Conservation (phyloP, 495 filamentous ascomycete species). For the Stereocaulon alpinum region DNA sequence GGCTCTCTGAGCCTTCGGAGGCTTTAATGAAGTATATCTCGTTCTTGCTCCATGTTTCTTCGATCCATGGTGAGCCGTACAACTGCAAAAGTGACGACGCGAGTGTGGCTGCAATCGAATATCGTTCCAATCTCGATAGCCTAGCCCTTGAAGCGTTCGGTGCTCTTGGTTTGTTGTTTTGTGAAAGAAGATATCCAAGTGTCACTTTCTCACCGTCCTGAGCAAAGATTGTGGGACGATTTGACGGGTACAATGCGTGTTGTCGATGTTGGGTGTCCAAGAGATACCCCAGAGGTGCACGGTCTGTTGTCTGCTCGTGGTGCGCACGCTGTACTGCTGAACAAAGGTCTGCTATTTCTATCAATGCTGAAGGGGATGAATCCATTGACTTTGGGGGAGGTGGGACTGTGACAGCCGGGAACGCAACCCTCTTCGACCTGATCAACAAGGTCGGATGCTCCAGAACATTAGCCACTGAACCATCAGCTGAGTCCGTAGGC, state of each 20-base stretch:
- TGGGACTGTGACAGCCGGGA: too few species aligned
- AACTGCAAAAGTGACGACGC: slow-evolving; percentile 14
- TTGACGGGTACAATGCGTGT: background rate
- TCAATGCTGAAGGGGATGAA: too few species aligned
- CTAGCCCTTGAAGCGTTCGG: too few species aligned
- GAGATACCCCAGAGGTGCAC: background rate
- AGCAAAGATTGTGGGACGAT: background rate
- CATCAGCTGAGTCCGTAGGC: too few species aligned
- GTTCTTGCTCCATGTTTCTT: slow-evolving; percentile 8
- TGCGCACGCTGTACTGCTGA: background rate
- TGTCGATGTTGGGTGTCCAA: background rate
- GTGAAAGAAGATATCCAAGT: background rate
- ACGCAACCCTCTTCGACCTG: too few species aligned
- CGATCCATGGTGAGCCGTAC: slow-evolving; percentile 9
- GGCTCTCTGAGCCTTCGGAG: background rate
- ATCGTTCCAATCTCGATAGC: background rate
- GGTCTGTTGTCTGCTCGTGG: background rate
- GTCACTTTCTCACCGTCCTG: background rate
- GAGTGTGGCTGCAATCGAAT: slow-evolving; percentile 9
- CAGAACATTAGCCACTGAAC: too few species aligned
- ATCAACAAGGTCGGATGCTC: too few species aligned
- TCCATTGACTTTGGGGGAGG: too few species aligned
- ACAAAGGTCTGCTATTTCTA: background rate
- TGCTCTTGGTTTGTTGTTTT: too few species aligned
- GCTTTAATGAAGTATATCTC: slow-evolving; percentile 11